Percentiles rank a stretch among this genome's conserved stretches.
Conservation (phyloP, 805 yeast genomes). For the Torulaspora maleeae region DNA sequence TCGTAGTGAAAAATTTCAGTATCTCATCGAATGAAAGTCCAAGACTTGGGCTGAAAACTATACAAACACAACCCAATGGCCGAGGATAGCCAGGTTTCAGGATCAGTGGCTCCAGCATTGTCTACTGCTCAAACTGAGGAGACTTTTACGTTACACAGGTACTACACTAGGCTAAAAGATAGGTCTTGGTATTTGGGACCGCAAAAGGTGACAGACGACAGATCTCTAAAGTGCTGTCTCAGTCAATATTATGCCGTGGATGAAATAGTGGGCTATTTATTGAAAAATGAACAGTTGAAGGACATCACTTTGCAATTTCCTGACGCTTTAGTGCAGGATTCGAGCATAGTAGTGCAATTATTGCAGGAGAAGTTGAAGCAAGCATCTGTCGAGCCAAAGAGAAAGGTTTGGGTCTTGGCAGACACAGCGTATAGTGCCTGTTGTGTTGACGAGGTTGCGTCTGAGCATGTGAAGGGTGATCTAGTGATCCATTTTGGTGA, state of each 20-base stretch:
- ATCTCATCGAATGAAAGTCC: neutral
- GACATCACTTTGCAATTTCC: constrained; percentile 87
- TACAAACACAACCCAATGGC: neutral
- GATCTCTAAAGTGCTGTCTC: constrained; percentile 29
- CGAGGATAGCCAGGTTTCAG: neutral
- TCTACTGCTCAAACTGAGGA: constrained; percentile 69
- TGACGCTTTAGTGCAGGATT: constrained; percentile 70
- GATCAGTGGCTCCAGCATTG: constrained; percentile 57
- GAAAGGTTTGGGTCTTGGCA: constrained; percentile 75
- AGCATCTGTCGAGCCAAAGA: constrained; percentile 10
- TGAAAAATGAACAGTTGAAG: constrained; percentile 36
- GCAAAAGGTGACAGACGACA: constrained; percentile 29
- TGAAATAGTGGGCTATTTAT: constrained; percentile 42
- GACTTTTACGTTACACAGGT: constrained; percentile 46
- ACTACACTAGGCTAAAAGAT: constrained; percentile 27
- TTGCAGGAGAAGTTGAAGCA: constrained; percentile 40
- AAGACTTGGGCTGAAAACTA: neutral
- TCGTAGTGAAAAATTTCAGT: constrained; percentile 3
- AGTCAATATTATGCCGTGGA: constrained; percentile 52
- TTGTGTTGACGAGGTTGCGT: constrained; percentile 95
- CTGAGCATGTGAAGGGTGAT: constrained; percentile 84
- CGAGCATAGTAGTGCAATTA: constrained; percentile 60
- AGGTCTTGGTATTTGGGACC: constrained; percentile 33
- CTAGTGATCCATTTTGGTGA: constrained; percentile 90
- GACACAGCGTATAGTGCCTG: constrained; percentile 95